Base-by-base conservation (phyloP, 164 flowering plant genomes). In the Magnolia changhungtana region DNA sequence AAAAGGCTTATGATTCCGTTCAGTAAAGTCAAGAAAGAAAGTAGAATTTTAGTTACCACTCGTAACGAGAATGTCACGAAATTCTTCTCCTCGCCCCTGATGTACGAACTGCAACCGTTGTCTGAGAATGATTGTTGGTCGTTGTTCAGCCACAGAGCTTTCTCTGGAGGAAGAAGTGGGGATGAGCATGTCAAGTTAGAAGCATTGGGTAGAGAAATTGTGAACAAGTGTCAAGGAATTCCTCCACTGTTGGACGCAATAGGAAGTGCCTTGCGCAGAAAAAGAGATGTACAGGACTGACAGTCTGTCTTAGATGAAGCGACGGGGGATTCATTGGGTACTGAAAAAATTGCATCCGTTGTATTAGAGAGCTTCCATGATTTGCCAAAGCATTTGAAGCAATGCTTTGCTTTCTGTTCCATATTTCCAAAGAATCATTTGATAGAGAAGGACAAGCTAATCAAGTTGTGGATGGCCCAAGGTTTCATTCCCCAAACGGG, bases 21-120 rank as follows among this genome's bases (percentile, higher is more conserved):
- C 3, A 45, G 1, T 50, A 8, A 0, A 50, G 70, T 20, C 0
- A 21, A 16, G 0, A 13, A 3, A 65, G 77, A 71, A 14, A 75
- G 77, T 21, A 75, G 18, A 27, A 27, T 75, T 10, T 0, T 80
- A 37, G 64, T 76, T 7, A 80, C 82, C 7, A 72, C 79, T 10
- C 67, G 73, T 9, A 68, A 37, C 31, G 18, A 49, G 16, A 18
- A 1, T 7, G 77, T 76, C 45, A 37, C 45, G 5, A 37, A 37
- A 37, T 37, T 4, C 4, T 37, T 37, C 0, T 37, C 45, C 45
- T 7, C 51, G 4, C 6, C 45, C 5, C 45, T 37, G 45, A 37
- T 37, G 6, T 37, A 37, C 5, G 45, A 37, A 37, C 45, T 37
- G 50, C 1, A 7, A 1, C 8, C 13, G 21, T 37, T 37, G 5